phyloP scores from a whole-genome alignment of 2,329 filamentous ascomycete species.

The Graphilbum fragrans region DNA sequence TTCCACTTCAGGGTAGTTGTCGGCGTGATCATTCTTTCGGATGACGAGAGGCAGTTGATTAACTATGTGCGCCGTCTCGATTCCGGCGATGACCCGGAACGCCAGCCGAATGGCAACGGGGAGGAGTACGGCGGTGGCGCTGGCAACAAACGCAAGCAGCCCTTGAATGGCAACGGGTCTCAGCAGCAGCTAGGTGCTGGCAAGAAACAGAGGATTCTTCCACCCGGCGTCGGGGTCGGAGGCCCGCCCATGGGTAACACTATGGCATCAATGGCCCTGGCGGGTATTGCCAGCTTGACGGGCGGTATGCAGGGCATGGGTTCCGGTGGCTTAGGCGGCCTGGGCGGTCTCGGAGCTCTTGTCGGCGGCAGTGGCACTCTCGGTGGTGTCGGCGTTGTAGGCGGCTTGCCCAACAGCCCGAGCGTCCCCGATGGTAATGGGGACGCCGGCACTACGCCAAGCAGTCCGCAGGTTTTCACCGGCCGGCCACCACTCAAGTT shows the following conservation, averaged over 20 bases:
- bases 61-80: conserved; percentile 13
- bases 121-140: background rate
- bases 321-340: conserved; percentile 3
- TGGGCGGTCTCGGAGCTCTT: conserved; percentile 7
- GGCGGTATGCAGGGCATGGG: conserved; percentile 7
- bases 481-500: conserved; percentile 11
- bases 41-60: conserved; percentile 13
- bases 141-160: conserved; percentile 4
- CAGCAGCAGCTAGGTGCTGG: background rate
- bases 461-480: background rate
- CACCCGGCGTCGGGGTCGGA: background rate
- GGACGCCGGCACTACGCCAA: background rate
- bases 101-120: background rate
- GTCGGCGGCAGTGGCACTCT: conserved; percentile 2
- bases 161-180: conserved; percentile 1
- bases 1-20: conserved; percentile 19
- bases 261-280: background rate
- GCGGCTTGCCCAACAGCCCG: background rate
- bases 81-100: conserved; percentile 11
- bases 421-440: background rate
- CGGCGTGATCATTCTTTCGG: conserved; percentile 17
- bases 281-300: no score
- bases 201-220: conserved; percentile 2
- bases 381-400: background rate
- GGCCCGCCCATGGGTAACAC: background rate